Conservation (phyloP, 2,329 filamentous ascomycete species). For the Albophoma yamanashiensis region DNA sequence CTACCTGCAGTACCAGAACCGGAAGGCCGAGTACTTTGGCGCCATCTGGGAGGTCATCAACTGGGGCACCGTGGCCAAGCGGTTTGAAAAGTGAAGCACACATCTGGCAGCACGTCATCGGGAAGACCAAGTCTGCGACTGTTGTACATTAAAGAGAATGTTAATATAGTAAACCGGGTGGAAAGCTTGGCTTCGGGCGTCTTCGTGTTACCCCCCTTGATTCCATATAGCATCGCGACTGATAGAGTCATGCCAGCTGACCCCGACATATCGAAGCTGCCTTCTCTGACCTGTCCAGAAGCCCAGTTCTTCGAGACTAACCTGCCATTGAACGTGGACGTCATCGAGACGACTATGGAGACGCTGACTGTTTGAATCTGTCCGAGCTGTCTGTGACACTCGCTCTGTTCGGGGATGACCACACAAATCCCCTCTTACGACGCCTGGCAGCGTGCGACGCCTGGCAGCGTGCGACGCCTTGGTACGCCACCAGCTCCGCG, state of each 20-base stretch:
- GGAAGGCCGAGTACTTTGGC: constrained; percentile 91
- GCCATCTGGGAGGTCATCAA: constrained; percentile 93
- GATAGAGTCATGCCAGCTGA: background rate
- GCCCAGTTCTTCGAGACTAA: background rate
- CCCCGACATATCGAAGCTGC: too few relatives aligned
- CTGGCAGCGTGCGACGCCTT: constrained; percentile 17
- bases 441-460: constrained; percentile 16
- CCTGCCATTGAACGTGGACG: background rate
- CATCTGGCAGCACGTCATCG: background rate
- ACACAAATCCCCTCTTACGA: constrained; percentile 2
- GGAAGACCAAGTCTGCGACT: background rate
- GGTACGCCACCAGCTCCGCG: constrained; percentile 17
- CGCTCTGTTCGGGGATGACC: too few relatives aligned
- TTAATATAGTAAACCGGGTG: constrained; percentile 6
- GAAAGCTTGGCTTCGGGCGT: background rate
- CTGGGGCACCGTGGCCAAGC: constrained; percentile 82
- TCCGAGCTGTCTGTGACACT: background rate
- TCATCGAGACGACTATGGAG: background rate
- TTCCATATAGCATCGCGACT: background rate
- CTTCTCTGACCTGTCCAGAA: background rate
- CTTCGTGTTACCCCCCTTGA: background rate
- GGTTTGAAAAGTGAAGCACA: constrained; percentile 44
- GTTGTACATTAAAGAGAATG: background rate
- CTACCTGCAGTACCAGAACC: constrained; percentile 93
- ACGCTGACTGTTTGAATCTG: background rate